Evolutionary conservation across 2,329 filamentous ascomycete species (phyloP), one percentile per base, ranked within the genome.

Genomic region (Pseudomassariella vexata): DNA sequence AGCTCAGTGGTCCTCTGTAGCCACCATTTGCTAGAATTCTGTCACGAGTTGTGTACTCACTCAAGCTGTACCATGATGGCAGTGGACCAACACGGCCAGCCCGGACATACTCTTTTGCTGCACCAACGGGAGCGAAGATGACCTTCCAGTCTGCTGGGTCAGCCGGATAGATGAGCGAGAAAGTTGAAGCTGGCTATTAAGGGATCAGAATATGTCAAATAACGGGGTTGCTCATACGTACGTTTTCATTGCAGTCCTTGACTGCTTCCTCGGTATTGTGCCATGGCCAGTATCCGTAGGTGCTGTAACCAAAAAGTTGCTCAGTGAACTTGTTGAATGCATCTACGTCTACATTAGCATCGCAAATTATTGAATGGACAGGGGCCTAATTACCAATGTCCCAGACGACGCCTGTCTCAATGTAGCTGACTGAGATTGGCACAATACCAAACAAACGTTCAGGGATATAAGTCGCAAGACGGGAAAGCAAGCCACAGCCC

Each of bases 211-310:
- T n/a, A n/a, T n/a, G n/a, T n/a, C n/a, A n/a, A n/a, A n/a, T n/a
- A n/a, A n/a, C n/a, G n/a, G n/a, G n/a, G n/a, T n/a, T n/a, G n/a
- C n/a, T n/a, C n/a, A n/a, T n/a, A 33, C 35, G 15, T 29, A 35
- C 36, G 16, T 38, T 31, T 5, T 38, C 36, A 10, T 38, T 32
- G 24, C 36, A 38, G 9, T 38, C 36, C 28, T 32, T 35, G 15
- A 20, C 17, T 16, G 36, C 36, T 20, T 35, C 36, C 6, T 38
- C 32, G 6, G 32, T 24, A 18, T 35, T 35, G 36, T 38, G 36
- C 36, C 36, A 38, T 5, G 14, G 21, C 36, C 36, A 38, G 30
- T 38, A 38, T n/a, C 36, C 36, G 15, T 35, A 31, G 19, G 36
- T 35, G 10, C 25, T 16, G 19, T 38, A 38, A 7, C 36, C 36